These are phyloP conservation scores for Biscogniauxia marginata DNA, from an alignment of 2,329 filamentous ascomycete genomes.

Conservation along the genomic window DNA sequence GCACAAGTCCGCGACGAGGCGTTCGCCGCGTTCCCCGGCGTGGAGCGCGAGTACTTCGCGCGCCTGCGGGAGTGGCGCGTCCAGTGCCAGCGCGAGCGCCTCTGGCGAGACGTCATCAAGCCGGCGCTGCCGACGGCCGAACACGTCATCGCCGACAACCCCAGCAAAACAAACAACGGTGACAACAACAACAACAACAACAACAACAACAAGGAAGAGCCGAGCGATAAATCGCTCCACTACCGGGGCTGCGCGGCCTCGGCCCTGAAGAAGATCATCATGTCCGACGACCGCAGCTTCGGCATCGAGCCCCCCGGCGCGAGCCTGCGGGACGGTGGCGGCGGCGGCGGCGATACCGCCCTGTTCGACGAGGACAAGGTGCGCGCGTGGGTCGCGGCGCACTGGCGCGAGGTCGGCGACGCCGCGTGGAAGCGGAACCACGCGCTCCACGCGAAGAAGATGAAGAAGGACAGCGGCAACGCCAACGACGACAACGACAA, in stretches of 20 bases:
- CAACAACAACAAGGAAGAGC: too few relatives aligned
- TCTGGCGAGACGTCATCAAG: conserved; percentile 49
- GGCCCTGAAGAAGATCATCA: conserved; percentile 49
- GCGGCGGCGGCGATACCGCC: too few relatives aligned
- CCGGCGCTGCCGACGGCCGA: conserved; percentile 30
- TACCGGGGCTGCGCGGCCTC: conserved; percentile 38
- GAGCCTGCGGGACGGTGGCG: too few relatives aligned
- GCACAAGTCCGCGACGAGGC: conserved; percentile 55
- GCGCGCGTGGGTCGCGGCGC: conserved; percentile 38
- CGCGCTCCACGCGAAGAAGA: conserved; percentile 9
- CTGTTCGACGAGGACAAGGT: conserved; percentile 45
- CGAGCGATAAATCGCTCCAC: conserved; percentile 1
- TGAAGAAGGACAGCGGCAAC: background rate
- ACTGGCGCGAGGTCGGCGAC: conserved; percentile 39
- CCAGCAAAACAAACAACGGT: background rate
- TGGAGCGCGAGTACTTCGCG: conserved; percentile 42
- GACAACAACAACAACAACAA: conserved; percentile 22
- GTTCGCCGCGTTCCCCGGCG: conserved; percentile 47
- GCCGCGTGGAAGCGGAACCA: conserved; percentile 32
- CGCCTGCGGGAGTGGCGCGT: conserved; percentile 42
- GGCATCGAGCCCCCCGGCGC: conserved; percentile 27
- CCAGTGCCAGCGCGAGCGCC: conserved; percentile 39
- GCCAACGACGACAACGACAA: background rate
- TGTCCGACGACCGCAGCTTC: conserved; percentile 43
- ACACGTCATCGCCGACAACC: conserved; percentile 6